Evolutionary conservation across 2,329 filamentous ascomycete species (phyloP).

Genomic region (Trichoderma lentiforme): DNA sequence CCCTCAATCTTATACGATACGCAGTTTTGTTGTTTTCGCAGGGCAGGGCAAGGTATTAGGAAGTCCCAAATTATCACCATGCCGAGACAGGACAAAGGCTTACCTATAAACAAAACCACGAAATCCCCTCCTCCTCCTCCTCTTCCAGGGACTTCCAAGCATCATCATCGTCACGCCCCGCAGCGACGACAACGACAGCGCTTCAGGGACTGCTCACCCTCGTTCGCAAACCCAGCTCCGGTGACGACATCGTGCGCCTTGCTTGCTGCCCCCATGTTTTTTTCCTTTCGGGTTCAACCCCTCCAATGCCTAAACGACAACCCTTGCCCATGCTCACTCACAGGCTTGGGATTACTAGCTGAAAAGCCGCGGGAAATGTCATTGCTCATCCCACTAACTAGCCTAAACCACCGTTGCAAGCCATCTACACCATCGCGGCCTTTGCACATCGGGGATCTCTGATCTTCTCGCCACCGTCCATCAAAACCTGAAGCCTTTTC

Average conservation of each 20-base stretch:
- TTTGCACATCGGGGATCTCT: background rate
- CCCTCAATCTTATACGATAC: background rate
- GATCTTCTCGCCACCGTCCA: background rate
- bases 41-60: background rate
- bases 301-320: background rate
- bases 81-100: background rate
- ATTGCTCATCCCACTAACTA: background rate
- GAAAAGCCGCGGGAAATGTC: background rate
- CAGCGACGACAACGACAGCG: background rate
- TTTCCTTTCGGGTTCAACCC: background rate
- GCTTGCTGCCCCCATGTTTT: background rate
- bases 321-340: background rate
- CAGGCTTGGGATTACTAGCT: background rate
- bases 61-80: background rate
- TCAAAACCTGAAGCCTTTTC: background rate
- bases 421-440: background rate
- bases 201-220: background rate
- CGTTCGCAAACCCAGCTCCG: background rate
- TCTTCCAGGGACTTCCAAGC: background rate
- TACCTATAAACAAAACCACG: background rate
- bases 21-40: background rate
- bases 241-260: slow-evolving; percentile 15
- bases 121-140: background rate
- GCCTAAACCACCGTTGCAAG: background rate
- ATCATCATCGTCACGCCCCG: background rate